Percentiles rank a stretch among this genome's conserved stretches.
These are phyloP conservation scores for Triticum dicoccoides DNA, from an alignment of 176 grass and related monocot species.

Conservation along the genomic window DNA sequence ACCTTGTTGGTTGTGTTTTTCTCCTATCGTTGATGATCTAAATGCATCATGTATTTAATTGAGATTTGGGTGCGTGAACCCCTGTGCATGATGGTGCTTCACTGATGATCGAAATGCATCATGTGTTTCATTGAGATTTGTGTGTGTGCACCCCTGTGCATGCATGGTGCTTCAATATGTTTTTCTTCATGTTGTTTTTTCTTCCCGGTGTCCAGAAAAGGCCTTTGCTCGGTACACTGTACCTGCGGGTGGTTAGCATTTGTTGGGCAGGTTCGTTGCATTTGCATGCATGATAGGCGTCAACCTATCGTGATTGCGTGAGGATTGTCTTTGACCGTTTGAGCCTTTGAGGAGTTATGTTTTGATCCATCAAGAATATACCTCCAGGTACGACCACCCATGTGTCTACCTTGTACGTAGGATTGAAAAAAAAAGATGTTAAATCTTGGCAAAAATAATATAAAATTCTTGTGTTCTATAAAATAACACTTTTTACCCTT, in stretches of 20 bases:
- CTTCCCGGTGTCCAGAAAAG: background rate
- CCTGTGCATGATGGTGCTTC: background rate
- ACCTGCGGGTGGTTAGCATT: background rate
- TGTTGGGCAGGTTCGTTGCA: conserved; percentile 9
- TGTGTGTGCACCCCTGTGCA: too few relatives aligned
- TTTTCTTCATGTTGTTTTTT: background rate
- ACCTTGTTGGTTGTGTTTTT: too few relatives aligned
- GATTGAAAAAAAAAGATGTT: background rate
- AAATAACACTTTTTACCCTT: too few relatives aligned
- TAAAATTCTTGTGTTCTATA: too few relatives aligned
- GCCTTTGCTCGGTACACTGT: background rate
- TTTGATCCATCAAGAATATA: background rate
- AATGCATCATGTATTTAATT: too few relatives aligned
- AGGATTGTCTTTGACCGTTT: background rate
- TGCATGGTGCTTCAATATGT: background rate
- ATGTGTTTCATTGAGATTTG: too few relatives aligned
- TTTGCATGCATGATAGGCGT: background rate
- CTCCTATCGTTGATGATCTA: too few relatives aligned
- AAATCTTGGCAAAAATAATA: too few relatives aligned
- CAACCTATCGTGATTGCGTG: background rate
- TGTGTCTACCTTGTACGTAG: background rate
- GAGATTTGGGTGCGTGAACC: too few relatives aligned
- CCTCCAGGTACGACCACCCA: background rate
- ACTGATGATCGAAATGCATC: too few relatives aligned
- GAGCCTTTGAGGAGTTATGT: background rate